Percentiles rank a stretch among this genome's conserved stretches.
These are phyloP conservation scores for Suillus variegatus DNA, from an alignment of 768 basidiomycete genomes.

Conservation along the genomic window DNA sequence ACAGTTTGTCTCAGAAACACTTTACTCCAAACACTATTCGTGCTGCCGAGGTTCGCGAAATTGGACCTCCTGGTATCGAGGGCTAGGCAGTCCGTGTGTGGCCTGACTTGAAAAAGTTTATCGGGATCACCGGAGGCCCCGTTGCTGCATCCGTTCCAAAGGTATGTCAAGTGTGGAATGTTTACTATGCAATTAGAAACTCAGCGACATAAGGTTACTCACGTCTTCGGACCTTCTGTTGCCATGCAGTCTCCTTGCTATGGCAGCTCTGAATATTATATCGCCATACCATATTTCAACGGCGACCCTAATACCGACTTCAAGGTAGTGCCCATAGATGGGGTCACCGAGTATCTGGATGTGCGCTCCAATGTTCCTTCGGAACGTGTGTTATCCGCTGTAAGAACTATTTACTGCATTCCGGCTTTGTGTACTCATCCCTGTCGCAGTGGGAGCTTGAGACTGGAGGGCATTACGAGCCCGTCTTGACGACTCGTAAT, in stretches of 20 bases:
- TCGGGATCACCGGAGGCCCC: slow-evolving; percentile 5
- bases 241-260: background rate
- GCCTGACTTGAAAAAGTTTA: slow-evolving; percentile 4
- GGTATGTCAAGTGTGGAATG: background rate
- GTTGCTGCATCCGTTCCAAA: slow-evolving; percentile 8
- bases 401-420: background rate
- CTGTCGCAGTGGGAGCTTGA: slow-evolving; percentile 10
- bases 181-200: background rate
- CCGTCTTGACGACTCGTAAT: slow-evolving; percentile 10
- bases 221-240: slow-evolving; percentile 9
- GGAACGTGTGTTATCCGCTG: background rate
- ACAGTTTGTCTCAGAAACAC: slow-evolving; percentile 2
- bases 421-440: background rate
- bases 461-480: slow-evolving; percentile 9
- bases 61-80: background rate
- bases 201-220: background rate
- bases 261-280: slow-evolving; percentile 1
- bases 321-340: background rate
- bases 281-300: background rate
- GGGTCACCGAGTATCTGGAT: slow-evolving; percentile 3
- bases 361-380: background rate
- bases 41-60: slow-evolving; percentile 9
- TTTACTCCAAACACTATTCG: slow-evolving; percentile 12
- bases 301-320: background rate
- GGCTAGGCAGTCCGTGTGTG: slow-evolving; percentile 10